Percentiles rank a stretch among this genome's conserved stretches.
phyloP scores from a whole-genome alignment of 805 yeast species.

The Yarrowia hollandica region DNA sequence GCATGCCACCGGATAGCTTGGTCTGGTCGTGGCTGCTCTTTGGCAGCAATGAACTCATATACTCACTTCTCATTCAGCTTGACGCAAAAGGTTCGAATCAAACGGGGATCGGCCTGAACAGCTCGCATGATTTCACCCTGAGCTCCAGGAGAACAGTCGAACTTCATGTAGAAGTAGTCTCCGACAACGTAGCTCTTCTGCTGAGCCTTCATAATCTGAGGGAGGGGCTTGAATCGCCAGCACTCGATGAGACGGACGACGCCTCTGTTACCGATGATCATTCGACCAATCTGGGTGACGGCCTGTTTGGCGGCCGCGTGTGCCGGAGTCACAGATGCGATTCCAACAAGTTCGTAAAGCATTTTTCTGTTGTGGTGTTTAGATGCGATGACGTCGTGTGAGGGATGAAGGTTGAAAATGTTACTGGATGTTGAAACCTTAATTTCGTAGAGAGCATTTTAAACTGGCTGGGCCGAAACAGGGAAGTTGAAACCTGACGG shows the following conservation, averaged over 20 bases:
- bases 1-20: no score
- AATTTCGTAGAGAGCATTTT: not conserved
- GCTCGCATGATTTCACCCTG: constrained; percentile 83
- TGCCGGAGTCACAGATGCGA: constrained; percentile 57
- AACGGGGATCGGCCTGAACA: constrained; percentile 84
- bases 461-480: no score
- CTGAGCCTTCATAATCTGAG: constrained; percentile 77
- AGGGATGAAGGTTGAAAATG: constrained; percentile 23
- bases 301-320: constrained; percentile 65
- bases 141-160: constrained; percentile 82
- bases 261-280: constrained; percentile 86
- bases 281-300: constrained; percentile 71
- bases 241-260: constrained; percentile 82
- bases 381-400: constrained; percentile 12
- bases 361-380: constrained; percentile 43
- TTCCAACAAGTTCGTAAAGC: constrained; percentile 89
- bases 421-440: constrained; percentile 12
- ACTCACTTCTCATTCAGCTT: constrained; percentile 41
- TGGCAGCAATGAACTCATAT: no score
- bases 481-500: no score
- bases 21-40: no score
- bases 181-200: constrained; percentile 92
- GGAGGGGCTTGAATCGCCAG: constrained; percentile 74
- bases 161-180: constrained; percentile 78
- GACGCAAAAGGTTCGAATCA: constrained; percentile 72